Conservation (phyloP, 495 filamentous ascomycete species). For the Podospora tetraspora region DNA sequence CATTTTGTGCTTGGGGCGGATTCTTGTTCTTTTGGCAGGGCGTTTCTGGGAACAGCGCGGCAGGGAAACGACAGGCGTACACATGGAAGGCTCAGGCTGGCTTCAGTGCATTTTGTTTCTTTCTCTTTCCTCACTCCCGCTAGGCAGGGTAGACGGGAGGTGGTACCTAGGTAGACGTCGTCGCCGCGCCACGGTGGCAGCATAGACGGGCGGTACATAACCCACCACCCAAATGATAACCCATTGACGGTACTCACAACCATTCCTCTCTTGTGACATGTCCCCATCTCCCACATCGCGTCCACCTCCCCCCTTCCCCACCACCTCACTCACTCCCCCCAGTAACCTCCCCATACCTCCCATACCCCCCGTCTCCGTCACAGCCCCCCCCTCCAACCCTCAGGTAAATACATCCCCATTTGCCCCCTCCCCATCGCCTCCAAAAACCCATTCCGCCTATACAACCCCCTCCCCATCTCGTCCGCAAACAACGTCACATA, state of each 20-base stretch:
- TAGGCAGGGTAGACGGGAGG: not conserved
- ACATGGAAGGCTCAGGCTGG: not conserved
- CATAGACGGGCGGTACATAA: not conserved
- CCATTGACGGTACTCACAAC: not conserved
- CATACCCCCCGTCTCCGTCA: not conserved
- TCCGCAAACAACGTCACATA: slow-evolving; percentile 48
- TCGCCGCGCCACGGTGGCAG: not conserved
- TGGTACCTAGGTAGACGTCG: not conserved
- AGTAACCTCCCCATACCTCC: no score
- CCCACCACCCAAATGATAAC: not conserved
- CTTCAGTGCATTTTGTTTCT: not conserved
- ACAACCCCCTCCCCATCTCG: slow-evolving; percentile 39
- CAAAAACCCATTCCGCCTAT: slow-evolving; percentile 46
- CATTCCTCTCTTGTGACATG: not conserved
- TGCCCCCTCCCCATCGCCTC: slow-evolving; percentile 19
- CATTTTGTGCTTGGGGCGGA: not conserved
- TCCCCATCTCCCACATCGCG: not conserved
- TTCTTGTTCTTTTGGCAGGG: not conserved
- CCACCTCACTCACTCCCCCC: no score
- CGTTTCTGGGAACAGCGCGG: not conserved
- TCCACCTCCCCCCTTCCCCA: no score
- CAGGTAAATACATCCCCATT: slow-evolving; percentile 16
- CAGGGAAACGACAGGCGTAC: not conserved
- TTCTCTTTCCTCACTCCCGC: not conserved
- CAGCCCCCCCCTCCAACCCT: not conserved